phyloP scores from a whole-genome alignment of 2,329 filamentous ascomycete species.

The Aureobasidium zeae region DNA sequence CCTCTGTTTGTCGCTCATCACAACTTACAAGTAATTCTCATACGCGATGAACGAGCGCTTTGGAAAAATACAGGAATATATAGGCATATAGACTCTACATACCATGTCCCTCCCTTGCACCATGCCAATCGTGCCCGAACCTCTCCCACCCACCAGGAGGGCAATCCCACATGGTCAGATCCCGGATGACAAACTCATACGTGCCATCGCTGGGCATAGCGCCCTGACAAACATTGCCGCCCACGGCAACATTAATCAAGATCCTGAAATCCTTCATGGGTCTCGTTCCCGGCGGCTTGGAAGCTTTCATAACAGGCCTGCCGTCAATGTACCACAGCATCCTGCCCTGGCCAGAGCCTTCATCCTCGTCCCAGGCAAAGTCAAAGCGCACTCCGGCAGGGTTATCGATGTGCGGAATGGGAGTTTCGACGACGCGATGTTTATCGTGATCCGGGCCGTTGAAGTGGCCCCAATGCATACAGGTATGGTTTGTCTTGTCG shows the following conservation, averaged over 20 bases:
- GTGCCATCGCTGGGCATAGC: constrained; percentile 43
- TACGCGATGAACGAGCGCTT: too few species aligned
- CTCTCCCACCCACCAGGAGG: constrained; percentile 46
- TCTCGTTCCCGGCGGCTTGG: constrained; percentile 44
- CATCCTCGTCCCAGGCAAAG: constrained; percentile 48
- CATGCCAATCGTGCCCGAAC: constrained; percentile 45
- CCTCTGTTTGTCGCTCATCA: too few species aligned
- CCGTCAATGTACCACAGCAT: constrained; percentile 54
- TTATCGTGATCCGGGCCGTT: constrained; percentile 47
- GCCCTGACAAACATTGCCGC: constrained; percentile 49
- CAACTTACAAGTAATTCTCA: too few species aligned
- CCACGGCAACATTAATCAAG: constrained; percentile 54
- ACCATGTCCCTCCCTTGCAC: constrained; percentile 18
- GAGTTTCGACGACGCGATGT: constrained; percentile 46
- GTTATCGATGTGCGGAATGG: constrained; percentile 40
- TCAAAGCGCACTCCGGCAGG: constrained; percentile 43
- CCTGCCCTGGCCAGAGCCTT: constrained; percentile 33
- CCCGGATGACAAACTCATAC: constrained; percentile 49
- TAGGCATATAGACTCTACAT: too few species aligned
- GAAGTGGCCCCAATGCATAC: constrained; percentile 51
- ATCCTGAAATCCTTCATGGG: constrained; percentile 48
- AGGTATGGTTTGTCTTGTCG: constrained; percentile 46
- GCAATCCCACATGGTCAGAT: constrained; percentile 44
- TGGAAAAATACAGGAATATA: too few species aligned
- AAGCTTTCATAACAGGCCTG: constrained; percentile 47